These are phyloP conservation scores for Teunomyces pallodes DNA, from an alignment of 805 yeast genomes.

Conservation along the genomic window DNA sequence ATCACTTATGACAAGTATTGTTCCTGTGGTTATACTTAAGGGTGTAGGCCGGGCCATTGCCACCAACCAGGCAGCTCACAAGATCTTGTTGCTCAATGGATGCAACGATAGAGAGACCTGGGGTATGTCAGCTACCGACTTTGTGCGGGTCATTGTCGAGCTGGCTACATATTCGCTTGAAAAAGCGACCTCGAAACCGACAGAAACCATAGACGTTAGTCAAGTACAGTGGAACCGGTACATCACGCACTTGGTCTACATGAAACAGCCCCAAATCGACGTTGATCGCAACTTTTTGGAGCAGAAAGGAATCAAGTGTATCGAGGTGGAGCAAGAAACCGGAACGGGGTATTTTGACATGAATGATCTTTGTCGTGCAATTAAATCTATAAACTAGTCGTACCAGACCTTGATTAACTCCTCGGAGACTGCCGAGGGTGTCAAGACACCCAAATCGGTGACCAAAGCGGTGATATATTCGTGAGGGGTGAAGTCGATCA, in stretches of 20 bases:
- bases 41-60: conserved; percentile 69
- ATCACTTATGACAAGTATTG: conserved; percentile 80
- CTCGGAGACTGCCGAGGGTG: conserved; percentile 98
- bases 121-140: conserved; percentile 61
- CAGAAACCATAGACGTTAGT: conserved; percentile 5
- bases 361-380: conserved; percentile 22
- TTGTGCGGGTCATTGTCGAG: conserved; percentile 51
- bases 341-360: conserved; percentile 38
- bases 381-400: conserved; percentile 47
- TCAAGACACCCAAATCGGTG: conserved; percentile 93
- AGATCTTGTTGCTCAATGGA: conserved; percentile 72
- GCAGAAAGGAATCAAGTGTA: conserved; percentile 45
- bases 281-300: conserved; percentile 46
- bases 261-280: conserved; percentile 47
- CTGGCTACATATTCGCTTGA: conserved; percentile 55
- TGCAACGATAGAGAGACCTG: conserved; percentile 75
- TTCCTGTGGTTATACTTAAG: conserved; percentile 72
- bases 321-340: conserved; percentile 30
- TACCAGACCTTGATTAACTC: conserved; percentile 98
- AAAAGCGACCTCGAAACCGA: conserved; percentile 16
- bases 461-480: conserved; percentile 92
- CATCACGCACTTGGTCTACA: conserved; percentile 63
- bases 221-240: conserved; percentile 40
- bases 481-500: conserved; percentile 92
- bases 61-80: conserved; percentile 28